Evolutionary conservation across 768 basidiomycete genomes (phyloP).

Genomic region (Termitomyces bulborhizus): DNA sequence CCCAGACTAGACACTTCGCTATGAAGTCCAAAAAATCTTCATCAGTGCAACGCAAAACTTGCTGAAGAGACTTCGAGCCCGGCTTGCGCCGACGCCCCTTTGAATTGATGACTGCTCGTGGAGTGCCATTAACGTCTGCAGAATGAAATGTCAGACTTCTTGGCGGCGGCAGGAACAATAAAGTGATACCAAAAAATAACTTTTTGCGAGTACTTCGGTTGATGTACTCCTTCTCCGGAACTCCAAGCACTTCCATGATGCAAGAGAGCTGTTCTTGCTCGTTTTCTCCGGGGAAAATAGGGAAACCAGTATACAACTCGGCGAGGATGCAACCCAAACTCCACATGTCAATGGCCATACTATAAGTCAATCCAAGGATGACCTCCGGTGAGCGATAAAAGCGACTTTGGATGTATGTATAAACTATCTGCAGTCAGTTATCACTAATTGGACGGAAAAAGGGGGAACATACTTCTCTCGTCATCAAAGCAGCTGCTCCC

Average conservation of each 20-base stretch:
- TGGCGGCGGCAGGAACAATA: conserved; percentile 16
- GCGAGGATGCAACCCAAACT: conserved; percentile 97
- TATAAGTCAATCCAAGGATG: conserved; percentile 98
- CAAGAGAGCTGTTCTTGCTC: conserved; percentile 97
- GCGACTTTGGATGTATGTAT: conserved; percentile 98
- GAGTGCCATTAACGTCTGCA: conserved; percentile 86
- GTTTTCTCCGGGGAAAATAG: conserved; percentile 98
- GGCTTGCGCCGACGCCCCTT: conserved; percentile 92
- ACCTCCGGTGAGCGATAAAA: conserved; percentile 99
- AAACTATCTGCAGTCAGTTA: conserved; percentile 51
- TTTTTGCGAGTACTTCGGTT: conserved; percentile 92
- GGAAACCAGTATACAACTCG: conserved; percentile 95
- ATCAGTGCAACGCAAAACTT: conserved; percentile 88
- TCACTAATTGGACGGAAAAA: background rate
- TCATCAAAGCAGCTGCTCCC: conserved; percentile 98
- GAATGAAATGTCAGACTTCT: conserved; percentile 5
- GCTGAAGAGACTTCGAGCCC: conserved; percentile 82
- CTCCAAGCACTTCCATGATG: conserved; percentile 98
- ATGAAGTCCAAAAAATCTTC: conserved; percentile 97
- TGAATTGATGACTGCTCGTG: conserved; percentile 91
- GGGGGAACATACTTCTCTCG: conserved; percentile 76
- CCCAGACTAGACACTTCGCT: conserved; percentile 95
- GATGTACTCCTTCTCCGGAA: conserved; percentile 92
- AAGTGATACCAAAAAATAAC: conserved; percentile 80
- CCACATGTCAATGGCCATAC: conserved; percentile 99